These are phyloP conservation scores for Dioscorea zingiberensis DNA, from an alignment of 106 monocot genomes.

Conservation along the genomic window DNA sequence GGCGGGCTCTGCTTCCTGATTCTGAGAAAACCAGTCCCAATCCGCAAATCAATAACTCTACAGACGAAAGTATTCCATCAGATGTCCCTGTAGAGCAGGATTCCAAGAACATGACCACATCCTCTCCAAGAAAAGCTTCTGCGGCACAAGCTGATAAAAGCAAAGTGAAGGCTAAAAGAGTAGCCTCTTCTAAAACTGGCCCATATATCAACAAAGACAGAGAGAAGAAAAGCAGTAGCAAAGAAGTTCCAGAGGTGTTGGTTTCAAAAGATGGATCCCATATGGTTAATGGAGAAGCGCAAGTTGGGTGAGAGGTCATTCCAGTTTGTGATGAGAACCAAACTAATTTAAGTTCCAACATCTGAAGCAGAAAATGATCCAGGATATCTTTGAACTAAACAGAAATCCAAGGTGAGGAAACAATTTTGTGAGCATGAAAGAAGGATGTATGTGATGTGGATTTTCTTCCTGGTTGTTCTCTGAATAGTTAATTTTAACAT, in stretches of 20 bases:
- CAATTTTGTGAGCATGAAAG: no score
- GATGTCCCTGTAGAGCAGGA: conserved; percentile 6
- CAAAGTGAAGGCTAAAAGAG: conserved; percentile 13
- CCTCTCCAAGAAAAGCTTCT: conserved; percentile 16
- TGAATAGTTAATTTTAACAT: no score
- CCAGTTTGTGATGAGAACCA: neutral
- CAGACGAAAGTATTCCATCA: conserved; percentile 21
- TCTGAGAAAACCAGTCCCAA: conserved; percentile 20
- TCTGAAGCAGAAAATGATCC: no score
- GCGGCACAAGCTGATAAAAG: conserved; percentile 25
- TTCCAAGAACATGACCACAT: conserved; percentile 9
- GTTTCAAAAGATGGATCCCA: conserved; percentile 17
- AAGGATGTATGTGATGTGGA: no score
- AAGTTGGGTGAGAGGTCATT: conserved; percentile 4
- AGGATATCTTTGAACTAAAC: neutral
- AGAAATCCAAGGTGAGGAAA: neutral
- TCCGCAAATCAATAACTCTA: conserved; percentile 20
- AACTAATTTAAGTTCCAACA: neutral
- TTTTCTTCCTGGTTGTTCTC: no score
- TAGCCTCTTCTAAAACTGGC: conserved; percentile 14
- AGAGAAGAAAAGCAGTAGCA: conserved; percentile 18
- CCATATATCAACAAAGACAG: conserved; percentile 26
- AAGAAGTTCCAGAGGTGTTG: conserved; percentile 4
- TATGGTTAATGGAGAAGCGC: conserved; percentile 22
- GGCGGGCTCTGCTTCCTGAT: conserved; percentile 74